phyloP scores from a whole-genome alignment of 805 yeast genomes.

The Candida loeiensis region DNA sequence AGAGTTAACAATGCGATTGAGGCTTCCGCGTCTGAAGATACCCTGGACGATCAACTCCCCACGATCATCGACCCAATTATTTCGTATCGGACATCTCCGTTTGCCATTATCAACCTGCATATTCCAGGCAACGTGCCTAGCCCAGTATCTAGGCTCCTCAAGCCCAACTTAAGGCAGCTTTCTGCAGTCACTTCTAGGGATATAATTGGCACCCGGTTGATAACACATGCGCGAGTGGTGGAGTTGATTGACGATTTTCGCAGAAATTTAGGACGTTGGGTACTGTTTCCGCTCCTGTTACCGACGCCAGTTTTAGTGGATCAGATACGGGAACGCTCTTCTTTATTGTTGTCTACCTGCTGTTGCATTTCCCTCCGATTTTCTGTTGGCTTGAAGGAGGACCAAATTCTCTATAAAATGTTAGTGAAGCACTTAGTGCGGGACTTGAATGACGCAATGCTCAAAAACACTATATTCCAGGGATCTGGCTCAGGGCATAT shows the following conservation, averaged over 20 bases:
- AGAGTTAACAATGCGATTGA: not conserved
- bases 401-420: slow-evolving; percentile 19
- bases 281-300: slow-evolving; percentile 57
- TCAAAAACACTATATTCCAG: slow-evolving; percentile 27
- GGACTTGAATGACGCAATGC: slow-evolving; percentile 46
- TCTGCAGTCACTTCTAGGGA: slow-evolving; percentile 30
- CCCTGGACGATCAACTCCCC: slow-evolving; percentile 2
- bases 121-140: slow-evolving; percentile 28
- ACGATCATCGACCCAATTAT: slow-evolving; percentile 35
- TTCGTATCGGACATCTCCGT: slow-evolving; percentile 43
- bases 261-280: slow-evolving; percentile 74
- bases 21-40: not conserved
- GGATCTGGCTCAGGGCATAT: slow-evolving; percentile 27
- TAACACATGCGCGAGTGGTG: slow-evolving; percentile 47
- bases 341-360: slow-evolving; percentile 63
- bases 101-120: slow-evolving; percentile 35
- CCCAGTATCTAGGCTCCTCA: slow-evolving; percentile 33
- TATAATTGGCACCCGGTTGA: slow-evolving; percentile 47
- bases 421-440: slow-evolving; percentile 45
- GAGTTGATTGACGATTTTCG: slow-evolving; percentile 55
- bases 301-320: slow-evolving; percentile 48
- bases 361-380: slow-evolving; percentile 62
- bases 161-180: not conserved
- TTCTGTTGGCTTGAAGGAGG: slow-evolving; percentile 27
- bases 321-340: slow-evolving; percentile 48